Conservation (phyloP, 179 eudicot species). For the Gypsophila paniculata region DNA sequence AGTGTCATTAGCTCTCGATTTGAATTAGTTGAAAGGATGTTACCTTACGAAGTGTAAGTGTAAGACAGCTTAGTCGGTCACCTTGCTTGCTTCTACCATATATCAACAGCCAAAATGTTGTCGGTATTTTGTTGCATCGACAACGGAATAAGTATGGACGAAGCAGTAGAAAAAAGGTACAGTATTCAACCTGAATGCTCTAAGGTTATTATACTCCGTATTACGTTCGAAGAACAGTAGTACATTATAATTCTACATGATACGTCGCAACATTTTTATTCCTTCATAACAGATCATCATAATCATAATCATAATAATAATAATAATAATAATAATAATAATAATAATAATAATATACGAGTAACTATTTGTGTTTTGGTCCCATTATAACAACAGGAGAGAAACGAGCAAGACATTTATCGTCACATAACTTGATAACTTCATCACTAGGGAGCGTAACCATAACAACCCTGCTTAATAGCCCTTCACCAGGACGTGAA, state of each 20-base stretch:
- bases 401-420: constrained; percentile 30
- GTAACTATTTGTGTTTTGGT: constrained; percentile 1
- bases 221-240: no score
- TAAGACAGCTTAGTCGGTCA: neutral
- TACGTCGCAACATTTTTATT: neutral
- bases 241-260: neutral
- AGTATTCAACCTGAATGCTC: neutral
- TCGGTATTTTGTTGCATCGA: neutral
- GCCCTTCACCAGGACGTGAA: constrained; percentile 28
- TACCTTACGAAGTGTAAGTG: no score
- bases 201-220: neutral
- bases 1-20: no score
- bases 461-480: constrained; percentile 34
- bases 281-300: neutral
- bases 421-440: constrained; percentile 36
- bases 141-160: neutral
- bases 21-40: no score
- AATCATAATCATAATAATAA: no score
- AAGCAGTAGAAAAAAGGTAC: neutral
- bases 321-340: no score
- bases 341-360: no score
- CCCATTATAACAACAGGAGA: constrained; percentile 36
- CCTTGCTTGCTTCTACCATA: neutral
- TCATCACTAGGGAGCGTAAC: constrained; percentile 43
- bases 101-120: no score